These are phyloP conservation scores for Cruciata laevipes DNA, from an alignment of 257 asterid genomes.

Conservation along the genomic window DNA sequence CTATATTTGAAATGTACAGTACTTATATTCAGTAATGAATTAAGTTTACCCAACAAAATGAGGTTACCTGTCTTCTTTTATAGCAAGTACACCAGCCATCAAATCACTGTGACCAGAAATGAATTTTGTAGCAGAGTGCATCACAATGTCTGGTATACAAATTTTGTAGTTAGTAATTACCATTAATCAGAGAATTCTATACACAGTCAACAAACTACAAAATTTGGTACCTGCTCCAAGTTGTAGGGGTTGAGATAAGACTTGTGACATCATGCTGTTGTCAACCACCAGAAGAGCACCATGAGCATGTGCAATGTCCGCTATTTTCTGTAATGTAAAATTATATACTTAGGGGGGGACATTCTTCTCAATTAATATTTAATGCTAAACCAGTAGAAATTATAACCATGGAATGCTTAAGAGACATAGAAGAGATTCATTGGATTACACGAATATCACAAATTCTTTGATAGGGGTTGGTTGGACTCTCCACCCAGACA, in stretches of 20 bases:
- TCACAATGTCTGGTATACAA: slow-evolving; percentile 70
- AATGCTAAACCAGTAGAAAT: not conserved
- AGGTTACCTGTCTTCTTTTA: slow-evolving; percentile 68
- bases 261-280: slow-evolving; percentile 96
- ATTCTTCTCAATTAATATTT: not conserved
- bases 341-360: not conserved
- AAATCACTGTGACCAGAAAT: slow-evolving; percentile 84
- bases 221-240: slow-evolving; percentile 74
- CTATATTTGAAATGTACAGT: not conserved
- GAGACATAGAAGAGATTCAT: not conserved
- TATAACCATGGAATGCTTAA: not conserved
- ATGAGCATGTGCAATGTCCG: slow-evolving; percentile 74
- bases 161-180: not conserved
- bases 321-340: slow-evolving; percentile 50
- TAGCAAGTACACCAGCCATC: slow-evolving; percentile 77
- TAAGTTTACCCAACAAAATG: not conserved
- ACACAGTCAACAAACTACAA: not conserved
- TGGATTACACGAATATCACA: slow-evolving; percentile 70
- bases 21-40: not conserved
- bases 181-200: not conserved
- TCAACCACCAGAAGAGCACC: slow-evolving; percentile 90
- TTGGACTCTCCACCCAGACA: slow-evolving; percentile 97
- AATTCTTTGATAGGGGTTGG: slow-evolving; percentile 92
- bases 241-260: slow-evolving; percentile 70
- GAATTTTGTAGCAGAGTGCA: slow-evolving; percentile 91